Percentiles rank a stretch among this genome's conserved stretches.
These are phyloP conservation scores for Penicillium sp. DNA, from an alignment of 2,329 filamentous ascomycete species.

Conservation along the genomic window DNA sequence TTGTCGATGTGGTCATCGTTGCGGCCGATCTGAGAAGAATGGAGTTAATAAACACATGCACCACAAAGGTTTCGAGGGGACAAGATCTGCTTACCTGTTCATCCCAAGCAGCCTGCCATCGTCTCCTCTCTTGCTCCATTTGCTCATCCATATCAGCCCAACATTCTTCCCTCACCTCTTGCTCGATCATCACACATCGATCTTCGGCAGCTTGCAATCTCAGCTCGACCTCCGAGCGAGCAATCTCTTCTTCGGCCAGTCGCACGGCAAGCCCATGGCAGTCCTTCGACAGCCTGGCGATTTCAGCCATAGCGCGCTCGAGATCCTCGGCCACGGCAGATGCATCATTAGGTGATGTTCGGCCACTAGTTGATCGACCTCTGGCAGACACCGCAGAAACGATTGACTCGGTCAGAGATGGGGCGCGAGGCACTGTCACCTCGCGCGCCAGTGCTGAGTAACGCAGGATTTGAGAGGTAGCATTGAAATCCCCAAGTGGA, in stretches of 20 bases:
- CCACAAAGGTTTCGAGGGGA: neutral
- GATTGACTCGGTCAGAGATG: conserved; percentile 79
- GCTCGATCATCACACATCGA: conserved; percentile 75
- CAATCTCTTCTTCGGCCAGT: conserved; percentile 72
- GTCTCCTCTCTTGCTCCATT: conserved; percentile 73
- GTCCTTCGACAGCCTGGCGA: conserved; percentile 77
- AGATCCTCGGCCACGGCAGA: conserved; percentile 69
- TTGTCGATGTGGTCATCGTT: conserved; percentile 85
- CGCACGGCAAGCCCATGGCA: conserved; percentile 75
- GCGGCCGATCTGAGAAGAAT: conserved; percentile 61
- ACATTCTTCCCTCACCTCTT: conserved; percentile 86
- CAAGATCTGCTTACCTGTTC: conserved; percentile 62
- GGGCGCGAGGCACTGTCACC: conserved; percentile 87
- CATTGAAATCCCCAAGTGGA: conserved; percentile 91
- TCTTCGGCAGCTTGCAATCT: conserved; percentile 70
- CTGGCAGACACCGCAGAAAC: conserved; percentile 46
- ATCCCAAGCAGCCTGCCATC: conserved; percentile 81
- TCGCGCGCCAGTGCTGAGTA: conserved; percentile 93
- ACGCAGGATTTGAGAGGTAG: conserved; percentile 91
- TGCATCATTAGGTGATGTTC: conserved; percentile 50
- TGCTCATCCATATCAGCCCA: conserved; percentile 82
- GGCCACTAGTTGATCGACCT: conserved; percentile 42
- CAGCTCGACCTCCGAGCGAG: conserved; percentile 73
- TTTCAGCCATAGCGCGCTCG: conserved; percentile 80
- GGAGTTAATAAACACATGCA: conserved; percentile 15